phyloP scores from a whole-genome alignment of 352 stramenopile species.

The Detonula confervacea region DNA sequence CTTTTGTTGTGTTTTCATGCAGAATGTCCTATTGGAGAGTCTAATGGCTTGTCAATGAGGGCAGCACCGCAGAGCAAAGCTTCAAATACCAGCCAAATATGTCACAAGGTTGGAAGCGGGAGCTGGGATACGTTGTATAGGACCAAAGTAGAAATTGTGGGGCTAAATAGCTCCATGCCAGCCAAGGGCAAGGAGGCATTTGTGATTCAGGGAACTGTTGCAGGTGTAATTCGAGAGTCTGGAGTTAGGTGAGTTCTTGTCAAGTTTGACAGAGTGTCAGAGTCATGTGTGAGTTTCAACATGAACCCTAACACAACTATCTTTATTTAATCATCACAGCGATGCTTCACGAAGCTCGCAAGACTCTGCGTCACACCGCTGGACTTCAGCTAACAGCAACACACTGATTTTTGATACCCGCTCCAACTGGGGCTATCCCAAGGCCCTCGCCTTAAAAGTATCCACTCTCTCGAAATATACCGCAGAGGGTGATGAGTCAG shows the following conservation, averaged over 20 bases:
- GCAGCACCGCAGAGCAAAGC: constrained; percentile 1
- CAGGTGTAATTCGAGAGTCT: constrained; percentile 66
- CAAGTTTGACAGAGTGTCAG: not conserved
- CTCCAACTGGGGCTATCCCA: constrained; percentile 73
- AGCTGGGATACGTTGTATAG: constrained; percentile 61
- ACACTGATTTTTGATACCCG: constrained; percentile 70
- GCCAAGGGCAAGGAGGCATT: constrained; percentile 39
- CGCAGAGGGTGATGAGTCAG: constrained; percentile 25
- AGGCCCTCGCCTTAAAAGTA: constrained; percentile 69
- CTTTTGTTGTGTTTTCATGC: constrained; percentile 80
- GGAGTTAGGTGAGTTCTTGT: constrained; percentile 29
- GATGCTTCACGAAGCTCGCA: constrained; percentile 18
- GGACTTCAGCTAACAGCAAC: constrained; percentile 56
- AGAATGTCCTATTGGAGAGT: not conserved
- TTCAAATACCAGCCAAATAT: not conserved
- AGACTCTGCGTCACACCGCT: constrained; percentile 35
- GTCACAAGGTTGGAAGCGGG: constrained; percentile 6
- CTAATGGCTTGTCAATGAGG: not conserved
- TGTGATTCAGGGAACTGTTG: constrained; percentile 64
- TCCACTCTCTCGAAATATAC: constrained; percentile 34
- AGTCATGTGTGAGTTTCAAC: not conserved
- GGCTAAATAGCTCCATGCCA: constrained; percentile 27
- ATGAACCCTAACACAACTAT: no score
- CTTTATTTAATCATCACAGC: not conserved
- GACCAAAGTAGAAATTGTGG: constrained; percentile 74